phyloP scores from a whole-genome alignment of 2,329 filamentous ascomycete species.

The Dendryphion nanum region DNA sequence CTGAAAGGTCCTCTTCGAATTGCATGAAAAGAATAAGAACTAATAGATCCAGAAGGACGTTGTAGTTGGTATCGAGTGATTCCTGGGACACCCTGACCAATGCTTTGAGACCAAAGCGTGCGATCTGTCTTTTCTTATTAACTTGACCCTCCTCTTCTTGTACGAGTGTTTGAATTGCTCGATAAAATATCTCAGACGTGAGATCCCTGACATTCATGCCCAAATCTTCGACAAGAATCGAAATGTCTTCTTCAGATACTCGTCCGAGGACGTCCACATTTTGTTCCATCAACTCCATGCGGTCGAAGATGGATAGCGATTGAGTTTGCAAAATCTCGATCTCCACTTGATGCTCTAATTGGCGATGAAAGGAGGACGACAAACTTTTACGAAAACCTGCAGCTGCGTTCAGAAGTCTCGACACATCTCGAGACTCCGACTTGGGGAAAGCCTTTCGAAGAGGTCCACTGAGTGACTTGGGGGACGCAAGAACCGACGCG shows the following conservation, averaged over 20 bases:
- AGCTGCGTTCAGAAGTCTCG: slow-evolving; percentile 67
- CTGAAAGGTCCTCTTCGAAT: slow-evolving; percentile 66
- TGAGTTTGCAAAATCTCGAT: slow-evolving; percentile 74
- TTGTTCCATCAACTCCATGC: slow-evolving; percentile 76
- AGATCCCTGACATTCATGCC: slow-evolving; percentile 47
- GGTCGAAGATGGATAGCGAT: slow-evolving; percentile 57
- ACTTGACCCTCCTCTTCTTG: slow-evolving; percentile 35
- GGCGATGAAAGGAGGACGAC: slow-evolving; percentile 65
- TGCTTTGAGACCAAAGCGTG: slow-evolving; percentile 73
- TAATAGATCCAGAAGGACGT: slow-evolving; percentile 77
- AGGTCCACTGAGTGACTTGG: slow-evolving; percentile 16
- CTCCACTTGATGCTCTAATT: slow-evolving; percentile 66
- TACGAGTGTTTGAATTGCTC: slow-evolving; percentile 51
- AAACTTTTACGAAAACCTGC: slow-evolving; percentile 69
- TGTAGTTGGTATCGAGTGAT: slow-evolving; percentile 68
- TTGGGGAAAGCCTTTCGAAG: slow-evolving; percentile 33
- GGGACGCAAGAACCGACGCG: slow-evolving; percentile 39
- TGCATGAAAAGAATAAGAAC: slow-evolving; percentile 84
- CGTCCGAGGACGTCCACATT: slow-evolving; percentile 74
- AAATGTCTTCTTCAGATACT: slow-evolving; percentile 72
- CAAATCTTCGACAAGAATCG: slow-evolving; percentile 61
- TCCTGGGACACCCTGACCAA: slow-evolving; percentile 78
- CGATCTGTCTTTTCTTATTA: slow-evolving; percentile 53
- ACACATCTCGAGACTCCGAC: slow-evolving; percentile 48
- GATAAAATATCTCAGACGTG: slow-evolving; percentile 53